Conservation (phyloP, 1,284 basidiomycete genomes). For the Leccinum fallax region DNA sequence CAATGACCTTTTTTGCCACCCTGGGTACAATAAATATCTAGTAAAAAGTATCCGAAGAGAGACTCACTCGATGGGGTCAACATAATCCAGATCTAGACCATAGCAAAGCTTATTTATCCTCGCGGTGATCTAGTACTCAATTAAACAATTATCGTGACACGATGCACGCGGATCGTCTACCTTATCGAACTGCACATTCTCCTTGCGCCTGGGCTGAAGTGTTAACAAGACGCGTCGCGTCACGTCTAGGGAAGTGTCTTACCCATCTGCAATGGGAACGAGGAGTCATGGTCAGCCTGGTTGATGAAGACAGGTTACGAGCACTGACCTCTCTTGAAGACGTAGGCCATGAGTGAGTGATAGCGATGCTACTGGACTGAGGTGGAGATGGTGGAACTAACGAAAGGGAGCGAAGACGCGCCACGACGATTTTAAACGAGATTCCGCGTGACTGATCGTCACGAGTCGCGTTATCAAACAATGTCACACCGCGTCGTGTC, state of each 20-base stretch:
- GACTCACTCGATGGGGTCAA: conserved; percentile 90
- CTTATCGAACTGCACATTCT: conserved; percentile 88
- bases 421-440: conserved; percentile 32
- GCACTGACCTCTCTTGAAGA: conserved; percentile 73
- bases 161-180: conserved; percentile 40
- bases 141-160: conserved; percentile 15
- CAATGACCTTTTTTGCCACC: conserved; percentile 93
- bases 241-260: conserved; percentile 41
- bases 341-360: conserved; percentile 55
- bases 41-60: neutral
- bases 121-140: conserved; percentile 71
- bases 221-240: conserved; percentile 28
- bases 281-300: conserved; percentile 16
- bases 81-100: conserved; percentile 91
- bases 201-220: conserved; percentile 63
- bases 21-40: conserved; percentile 40
- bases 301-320: neutral
- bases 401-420: conserved; percentile 34
- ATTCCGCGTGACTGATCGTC: conserved; percentile 32
- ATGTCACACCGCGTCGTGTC: conserved; percentile 36
- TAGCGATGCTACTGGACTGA: conserved; percentile 6
- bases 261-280: conserved; percentile 57
- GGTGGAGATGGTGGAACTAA: conserved; percentile 37
- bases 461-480: conserved; percentile 33
- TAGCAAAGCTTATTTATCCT: conserved; percentile 97